A percentile compares a stretch with the other conserved stretches of the same genome.
Evolutionary conservation across 2,329 filamentous ascomycete genomes (phyloP).

Genomic region (Pseudocercospora fijiensis): DNA sequence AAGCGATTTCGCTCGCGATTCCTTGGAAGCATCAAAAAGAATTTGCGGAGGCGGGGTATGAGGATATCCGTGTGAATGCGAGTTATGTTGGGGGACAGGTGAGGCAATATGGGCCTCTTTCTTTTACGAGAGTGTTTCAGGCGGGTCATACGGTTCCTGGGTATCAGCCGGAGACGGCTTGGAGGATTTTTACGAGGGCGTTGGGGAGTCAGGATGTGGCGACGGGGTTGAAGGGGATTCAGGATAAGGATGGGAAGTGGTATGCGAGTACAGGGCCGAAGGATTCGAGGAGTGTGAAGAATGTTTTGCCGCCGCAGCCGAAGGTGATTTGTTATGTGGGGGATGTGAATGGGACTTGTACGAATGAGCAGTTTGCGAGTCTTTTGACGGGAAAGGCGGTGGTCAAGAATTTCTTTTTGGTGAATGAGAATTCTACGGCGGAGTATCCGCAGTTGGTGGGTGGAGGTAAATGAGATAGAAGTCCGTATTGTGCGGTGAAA

Average conservation of each 20-base stretch:
- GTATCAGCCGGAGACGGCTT: constrained; percentile 51
- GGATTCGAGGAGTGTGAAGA: background rate
- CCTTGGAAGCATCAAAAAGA: constrained; percentile 43
- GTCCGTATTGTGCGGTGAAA: constrained; percentile 9
- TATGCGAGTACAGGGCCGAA: background rate
- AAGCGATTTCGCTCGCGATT: constrained; percentile 51
- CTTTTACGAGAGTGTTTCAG: constrained; percentile 32
- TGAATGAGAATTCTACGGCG: constrained; percentile 24
- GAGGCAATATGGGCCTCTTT: constrained; percentile 35
- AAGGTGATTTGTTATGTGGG: background rate
- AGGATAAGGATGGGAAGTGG: background rate
- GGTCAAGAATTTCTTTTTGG: constrained; percentile 25
- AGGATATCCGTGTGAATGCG: constrained; percentile 24
- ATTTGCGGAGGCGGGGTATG: constrained; percentile 53
- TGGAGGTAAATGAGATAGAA: background rate
- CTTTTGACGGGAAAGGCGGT: constrained; percentile 21
- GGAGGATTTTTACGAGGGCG: constrained; percentile 50
- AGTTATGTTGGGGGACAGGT: constrained; percentile 28
- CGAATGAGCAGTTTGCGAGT: constrained; percentile 23
- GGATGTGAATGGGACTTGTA: constrained; percentile 21
- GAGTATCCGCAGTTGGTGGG: constrained; percentile 22
- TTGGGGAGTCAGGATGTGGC: constrained; percentile 49
- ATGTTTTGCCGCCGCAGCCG: background rate
- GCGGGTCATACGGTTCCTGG: constrained; percentile 48
- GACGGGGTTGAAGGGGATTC: constrained; percentile 35